Evolutionary conservation across 306 rosid genomes (phyloP).

Genomic region (Prinsepia uniflora): DNA sequence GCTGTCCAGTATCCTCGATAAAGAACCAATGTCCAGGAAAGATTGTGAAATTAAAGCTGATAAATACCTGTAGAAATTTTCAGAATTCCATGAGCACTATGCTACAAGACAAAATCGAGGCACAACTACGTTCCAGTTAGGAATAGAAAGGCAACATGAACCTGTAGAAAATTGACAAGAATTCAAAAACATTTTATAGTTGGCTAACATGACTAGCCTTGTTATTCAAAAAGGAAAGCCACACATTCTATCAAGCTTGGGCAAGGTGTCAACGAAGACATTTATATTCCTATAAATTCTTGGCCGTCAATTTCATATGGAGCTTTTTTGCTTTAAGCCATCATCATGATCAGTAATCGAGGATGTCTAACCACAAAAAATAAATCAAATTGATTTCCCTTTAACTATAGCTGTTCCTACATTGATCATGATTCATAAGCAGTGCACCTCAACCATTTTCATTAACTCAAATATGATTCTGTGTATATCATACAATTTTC

Average conservation of each 20-base stretch:
- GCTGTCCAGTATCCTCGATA: constrained; percentile 91
- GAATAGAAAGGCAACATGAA: not conserved
- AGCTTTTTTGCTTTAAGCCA: not conserved
- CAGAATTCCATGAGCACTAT: constrained; percentile 3
- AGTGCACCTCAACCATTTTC: not conserved
- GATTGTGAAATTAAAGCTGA: constrained; percentile 90
- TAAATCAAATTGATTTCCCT: not conserved
- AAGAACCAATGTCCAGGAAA: constrained; percentile 95
- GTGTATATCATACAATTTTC: constrained; percentile 13
- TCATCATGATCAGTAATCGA: not conserved
- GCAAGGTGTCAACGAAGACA: not conserved
- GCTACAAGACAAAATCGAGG: not conserved
- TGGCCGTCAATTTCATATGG: not conserved
- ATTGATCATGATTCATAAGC: not conserved
- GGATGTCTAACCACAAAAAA: not conserved
- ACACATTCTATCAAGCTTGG: not conserved
- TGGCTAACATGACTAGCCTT: not conserved
- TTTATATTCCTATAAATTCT: not conserved
- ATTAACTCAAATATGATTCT: not conserved
- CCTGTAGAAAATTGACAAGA: not conserved
- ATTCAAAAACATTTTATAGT: not conserved
- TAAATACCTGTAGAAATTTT: constrained; percentile 55
- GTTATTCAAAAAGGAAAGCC: not conserved
- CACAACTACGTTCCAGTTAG: not conserved
- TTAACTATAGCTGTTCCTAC: not conserved